These are phyloP conservation scores for Vaccinium corymbosum DNA, from an alignment of 148 eudicot genomes.

Conservation along the genomic window DNA sequence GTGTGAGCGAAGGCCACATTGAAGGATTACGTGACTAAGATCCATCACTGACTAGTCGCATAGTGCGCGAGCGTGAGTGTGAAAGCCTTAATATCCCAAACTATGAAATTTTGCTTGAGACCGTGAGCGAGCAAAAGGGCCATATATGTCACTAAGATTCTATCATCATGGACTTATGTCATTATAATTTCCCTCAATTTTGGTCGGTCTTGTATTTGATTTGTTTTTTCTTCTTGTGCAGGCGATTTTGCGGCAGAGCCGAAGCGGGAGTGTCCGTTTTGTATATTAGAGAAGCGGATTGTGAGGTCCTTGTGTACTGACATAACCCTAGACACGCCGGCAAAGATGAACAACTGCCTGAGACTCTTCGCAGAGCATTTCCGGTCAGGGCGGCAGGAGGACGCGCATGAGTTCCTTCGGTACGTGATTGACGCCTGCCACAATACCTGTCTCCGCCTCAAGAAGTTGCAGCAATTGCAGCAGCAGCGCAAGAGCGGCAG, in stretches of 20 bases:
- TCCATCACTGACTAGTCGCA: too few relatives aligned
- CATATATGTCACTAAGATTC: background rate
- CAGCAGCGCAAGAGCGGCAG: slow-evolving; percentile 37
- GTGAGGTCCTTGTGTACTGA: slow-evolving; percentile 66
- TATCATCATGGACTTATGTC: background rate
- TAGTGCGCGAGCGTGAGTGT: too few relatives aligned
- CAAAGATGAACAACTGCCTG: slow-evolving; percentile 61
- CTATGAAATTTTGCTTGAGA: too few relatives aligned
- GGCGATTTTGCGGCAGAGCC: slow-evolving; percentile 61
- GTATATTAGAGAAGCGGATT: slow-evolving; percentile 84
- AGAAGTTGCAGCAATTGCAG: slow-evolving; percentile 65
- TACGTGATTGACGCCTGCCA: slow-evolving; percentile 95
- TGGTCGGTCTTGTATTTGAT: background rate
- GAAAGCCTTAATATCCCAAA: too few relatives aligned
- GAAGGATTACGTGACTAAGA: too few relatives aligned
- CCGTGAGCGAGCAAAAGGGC: background rate
- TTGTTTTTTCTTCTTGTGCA: slow-evolving; percentile 20
- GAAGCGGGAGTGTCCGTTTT: slow-evolving; percentile 84
- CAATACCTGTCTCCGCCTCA: slow-evolving; percentile 76
- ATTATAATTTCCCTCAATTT: slow-evolving; percentile 10
- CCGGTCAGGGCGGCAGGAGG: slow-evolving; percentile 81
- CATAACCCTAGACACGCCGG: slow-evolving; percentile 59
- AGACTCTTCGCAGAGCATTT: slow-evolving; percentile 72
- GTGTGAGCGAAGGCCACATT: too few relatives aligned
- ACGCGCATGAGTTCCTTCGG: slow-evolving; percentile 95